Base-by-base conservation (phyloP, 192 early-diverging fungal species). In the Coemansia nantahalensis region DNA sequence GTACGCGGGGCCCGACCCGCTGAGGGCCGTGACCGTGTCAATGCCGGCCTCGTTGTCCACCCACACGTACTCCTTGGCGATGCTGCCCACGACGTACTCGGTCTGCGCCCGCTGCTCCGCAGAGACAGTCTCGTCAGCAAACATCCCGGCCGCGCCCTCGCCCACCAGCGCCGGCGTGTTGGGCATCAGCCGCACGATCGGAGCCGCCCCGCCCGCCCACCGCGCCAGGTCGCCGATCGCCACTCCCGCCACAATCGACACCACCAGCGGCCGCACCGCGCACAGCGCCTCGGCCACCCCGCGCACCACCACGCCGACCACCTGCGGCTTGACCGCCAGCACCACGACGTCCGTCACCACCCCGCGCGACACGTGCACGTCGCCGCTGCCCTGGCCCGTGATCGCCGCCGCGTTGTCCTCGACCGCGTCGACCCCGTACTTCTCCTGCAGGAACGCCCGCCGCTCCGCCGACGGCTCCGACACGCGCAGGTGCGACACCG, bases 1-100 rank as follows among this genome's bases (percentile, higher is more conserved):
- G 62, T 97, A 97, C 3, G 94, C 94, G 4, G 94, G 94, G 5
- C 94, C 94, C n/a, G 86, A 89, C 3, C 94, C 91, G 44, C 86
- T 89, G n/a, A 93, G 68, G 4, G 84, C 90, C 1, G 90, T 93
- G 30, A 94, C 92, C 0, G 91, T 83, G 52, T 97, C 94, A 41
- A 97, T 82, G 33, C 86, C 68, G 0, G 39, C 32, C 54, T 97
- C 92, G 2, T 56, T 54, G 17, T 87, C 83, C 18, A 94, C 87
- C 91, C 91, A 97, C 39, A 84, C 82, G n/a, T 85, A 80, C 48
- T 82, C 64, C 65, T 88, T 89, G 35, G 90, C 86, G 34, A 97
- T 84, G 30, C 89, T 83, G 14, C 59, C 48, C 45, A 92, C 67
- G 14, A 97, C 80, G 7, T 77, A 79, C 49, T 84, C 82, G 11